A percentile compares a stretch with the other conserved stretches of the same genome.
phyloP scores from a whole-genome alignment of 768 basidiomycete species.

The Termitomyces eurrhizus region DNA sequence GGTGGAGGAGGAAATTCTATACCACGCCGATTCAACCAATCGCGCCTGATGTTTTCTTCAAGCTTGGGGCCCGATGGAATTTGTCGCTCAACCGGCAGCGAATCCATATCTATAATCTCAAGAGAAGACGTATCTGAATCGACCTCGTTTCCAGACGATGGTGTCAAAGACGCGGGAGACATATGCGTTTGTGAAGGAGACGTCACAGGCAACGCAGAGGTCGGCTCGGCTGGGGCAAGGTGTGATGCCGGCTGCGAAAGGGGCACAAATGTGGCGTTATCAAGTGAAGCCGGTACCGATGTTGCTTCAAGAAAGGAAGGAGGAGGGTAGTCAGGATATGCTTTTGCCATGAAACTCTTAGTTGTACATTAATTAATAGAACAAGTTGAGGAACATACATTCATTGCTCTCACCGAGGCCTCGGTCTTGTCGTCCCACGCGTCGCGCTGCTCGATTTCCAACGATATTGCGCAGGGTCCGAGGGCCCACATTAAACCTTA shows the following conservation, averaged over 20 bases:
- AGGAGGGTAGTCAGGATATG: constrained; percentile 64
- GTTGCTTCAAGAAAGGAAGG: constrained; percentile 74
- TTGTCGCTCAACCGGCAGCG: constrained; percentile 30
- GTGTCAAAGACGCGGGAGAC: not conserved
- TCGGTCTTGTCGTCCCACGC: constrained; percentile 26
- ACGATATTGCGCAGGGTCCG: constrained; percentile 22
- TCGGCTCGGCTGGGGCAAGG: constrained; percentile 1
- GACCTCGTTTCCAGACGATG: not conserved
- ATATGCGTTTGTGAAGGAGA: constrained; percentile 3
- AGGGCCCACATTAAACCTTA: constrained; percentile 41
- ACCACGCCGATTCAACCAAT: constrained; percentile 28
- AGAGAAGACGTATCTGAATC: constrained; percentile 29
- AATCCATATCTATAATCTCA: constrained; percentile 49
- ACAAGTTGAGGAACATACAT: constrained; percentile 15
- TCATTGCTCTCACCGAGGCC: constrained; percentile 20
- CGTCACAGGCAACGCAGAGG: constrained; percentile 7
- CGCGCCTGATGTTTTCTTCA: constrained; percentile 35
- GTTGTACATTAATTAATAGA: not conserved
- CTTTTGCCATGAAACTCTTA: constrained; percentile 21
- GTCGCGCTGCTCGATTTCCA: constrained; percentile 24
- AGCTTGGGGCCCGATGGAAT: constrained; percentile 36
- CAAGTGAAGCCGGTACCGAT: constrained; percentile 36
- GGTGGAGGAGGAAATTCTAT: constrained; percentile 29
- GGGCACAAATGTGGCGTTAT: constrained; percentile 34
- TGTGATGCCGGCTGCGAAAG: constrained; percentile 14